Conservation (phyloP, 169 alveolate species). For the Haemoproteus tartakovskyi region DNA sequence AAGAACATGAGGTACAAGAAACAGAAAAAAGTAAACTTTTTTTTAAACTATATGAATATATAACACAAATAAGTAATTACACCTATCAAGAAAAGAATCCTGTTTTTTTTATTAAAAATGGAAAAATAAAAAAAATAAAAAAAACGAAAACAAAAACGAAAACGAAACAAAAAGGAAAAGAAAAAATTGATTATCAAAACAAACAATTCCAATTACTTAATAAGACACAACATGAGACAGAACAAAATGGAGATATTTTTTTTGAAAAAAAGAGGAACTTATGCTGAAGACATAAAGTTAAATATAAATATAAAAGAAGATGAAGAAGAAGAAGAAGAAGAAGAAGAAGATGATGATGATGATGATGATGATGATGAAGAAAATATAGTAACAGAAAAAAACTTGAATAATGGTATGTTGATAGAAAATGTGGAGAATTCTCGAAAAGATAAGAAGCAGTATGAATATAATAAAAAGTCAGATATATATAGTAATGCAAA, state of each 20-base stretch:
- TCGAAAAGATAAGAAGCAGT: too few species aligned
- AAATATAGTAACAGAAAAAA: not conserved
- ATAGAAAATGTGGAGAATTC: too few species aligned
- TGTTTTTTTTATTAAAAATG: not conserved
- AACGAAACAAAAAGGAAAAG: not conserved
- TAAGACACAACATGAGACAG: too few species aligned
- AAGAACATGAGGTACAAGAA: not conserved
- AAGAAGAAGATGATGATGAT: not conserved
- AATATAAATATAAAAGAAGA: not conserved
- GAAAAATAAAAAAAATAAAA: not conserved
- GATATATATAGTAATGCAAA: too few species aligned
- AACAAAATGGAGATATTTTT: too few species aligned
- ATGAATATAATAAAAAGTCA: too few species aligned
- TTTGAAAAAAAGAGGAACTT: not conserved
- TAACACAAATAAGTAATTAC: conserved; percentile 12
- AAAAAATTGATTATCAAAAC: too few species aligned
- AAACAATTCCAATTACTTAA: too few species aligned
- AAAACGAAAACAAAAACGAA: not conserved
- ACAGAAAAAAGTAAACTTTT: conserved; percentile 12
- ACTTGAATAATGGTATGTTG: too few species aligned
- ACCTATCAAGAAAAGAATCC: not conserved
- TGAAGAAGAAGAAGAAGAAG: not conserved
- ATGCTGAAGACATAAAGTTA: not conserved
- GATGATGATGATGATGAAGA: not conserved
- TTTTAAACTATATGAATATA: conserved; percentile 49